A percentile compares a stretch with the other conserved stretches of the same genome.
Conservation (phyloP, 345 rosid genomes). For the Pistacia atlantica region DNA sequence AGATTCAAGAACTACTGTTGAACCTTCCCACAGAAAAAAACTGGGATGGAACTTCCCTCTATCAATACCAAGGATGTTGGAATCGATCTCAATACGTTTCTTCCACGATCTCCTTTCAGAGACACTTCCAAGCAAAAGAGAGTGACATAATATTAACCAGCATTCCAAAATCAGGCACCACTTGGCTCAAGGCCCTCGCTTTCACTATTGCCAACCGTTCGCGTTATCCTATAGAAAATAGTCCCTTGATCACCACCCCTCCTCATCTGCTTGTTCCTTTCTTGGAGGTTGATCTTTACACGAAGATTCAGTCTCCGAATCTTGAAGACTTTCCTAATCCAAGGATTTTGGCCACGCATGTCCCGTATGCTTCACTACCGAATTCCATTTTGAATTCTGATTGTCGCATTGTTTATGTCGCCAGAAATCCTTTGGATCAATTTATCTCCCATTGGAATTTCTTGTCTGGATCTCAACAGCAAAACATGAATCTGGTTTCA, state of each 20-base stretch:
- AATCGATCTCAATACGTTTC: neutral
- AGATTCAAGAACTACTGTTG: neutral
- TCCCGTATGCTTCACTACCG: slow-evolving; percentile 18
- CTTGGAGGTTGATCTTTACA: neutral
- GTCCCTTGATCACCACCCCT: neutral
- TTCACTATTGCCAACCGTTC: slow-evolving; percentile 18
- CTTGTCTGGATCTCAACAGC: neutral
- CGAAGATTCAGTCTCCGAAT: neutral
- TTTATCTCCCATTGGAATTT: slow-evolving; percentile 34
- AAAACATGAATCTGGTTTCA: neutral
- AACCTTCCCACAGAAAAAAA: neutral
- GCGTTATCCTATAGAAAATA: neutral
- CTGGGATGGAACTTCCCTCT: neutral
- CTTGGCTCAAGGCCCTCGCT: slow-evolving; percentile 40
- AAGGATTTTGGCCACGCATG: slow-evolving; percentile 26
- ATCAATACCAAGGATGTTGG: slow-evolving; percentile 13
- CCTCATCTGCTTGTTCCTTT: neutral
- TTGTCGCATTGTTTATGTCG: slow-evolving; percentile 29
- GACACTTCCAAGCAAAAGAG: slow-evolving; percentile 19
- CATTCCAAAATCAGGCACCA: slow-evolving; percentile 30
- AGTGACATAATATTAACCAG: slow-evolving; percentile 21
- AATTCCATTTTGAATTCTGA: slow-evolving; percentile 5
- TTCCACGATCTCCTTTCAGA: neutral
- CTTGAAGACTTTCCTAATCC: neutral
- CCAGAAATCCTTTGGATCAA: slow-evolving; percentile 31